Evolutionary conservation across 495 filamentous ascomycete species (phyloP), one percentile per base, ranked within the genome.

Genomic region (Cladorrhinum samala): DNA sequence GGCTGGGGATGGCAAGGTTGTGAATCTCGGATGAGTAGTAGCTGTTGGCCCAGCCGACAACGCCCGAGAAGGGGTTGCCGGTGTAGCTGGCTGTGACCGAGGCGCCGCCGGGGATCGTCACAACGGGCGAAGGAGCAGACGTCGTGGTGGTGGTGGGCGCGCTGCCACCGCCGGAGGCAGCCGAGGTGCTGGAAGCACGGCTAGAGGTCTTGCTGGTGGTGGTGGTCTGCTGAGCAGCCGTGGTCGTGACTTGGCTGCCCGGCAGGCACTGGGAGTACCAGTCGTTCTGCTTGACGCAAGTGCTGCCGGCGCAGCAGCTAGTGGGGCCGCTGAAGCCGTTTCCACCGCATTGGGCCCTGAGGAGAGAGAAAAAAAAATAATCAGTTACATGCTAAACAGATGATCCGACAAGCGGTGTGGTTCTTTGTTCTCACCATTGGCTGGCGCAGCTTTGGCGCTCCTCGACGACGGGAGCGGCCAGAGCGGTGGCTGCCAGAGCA

Each of bases 1-100:
- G 44, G 40, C 72, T 77, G 4, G 80, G 79, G 14, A 83, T 72
- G 9, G 80, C 80, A 8, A 68, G 65, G 21, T 60, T 64, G 19
- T 66, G 66, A 23, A 83, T 72, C 60, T 83, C 79, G 19, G 80
- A 79, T 16, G 76, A 68, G 59, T 83, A 82, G 70, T 76, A 82
- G 36, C 72, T 65, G 64, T 83, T 83, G 50, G 75, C 75, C 66
- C 79, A 82, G 55, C 75, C 68, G 53, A 78, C 62, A 39, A 79
- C 71, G 4, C 77, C 79, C 1, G 59, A 55, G 62, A 80, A 82
- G 5, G 78, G 79, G 63, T 83, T 83, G 16, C 73, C 72, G 11
- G 67, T 57, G 49, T 65, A 73, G 53, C 63, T 65, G 13, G 71
- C 69, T 1, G 66, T 61, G 20, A 48, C 36, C 18, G 58, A 47